Conservation (phyloP, 2,329 filamentous ascomycete species). For the Xylaria sp. region DNA sequence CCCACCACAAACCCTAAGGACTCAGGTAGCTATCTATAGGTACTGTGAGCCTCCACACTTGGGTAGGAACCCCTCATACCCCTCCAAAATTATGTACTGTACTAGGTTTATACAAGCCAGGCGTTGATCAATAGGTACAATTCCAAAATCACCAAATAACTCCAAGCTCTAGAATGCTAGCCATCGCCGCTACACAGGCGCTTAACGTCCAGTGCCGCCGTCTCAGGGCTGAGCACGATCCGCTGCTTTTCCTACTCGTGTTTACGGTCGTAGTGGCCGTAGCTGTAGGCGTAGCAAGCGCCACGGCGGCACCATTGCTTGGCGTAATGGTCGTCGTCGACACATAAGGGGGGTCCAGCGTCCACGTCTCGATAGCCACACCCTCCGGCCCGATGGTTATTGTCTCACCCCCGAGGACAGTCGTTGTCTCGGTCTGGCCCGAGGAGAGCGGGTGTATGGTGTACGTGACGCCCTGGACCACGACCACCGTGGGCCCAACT, state of each 20-base stretch:
- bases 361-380: conserved; percentile 54
- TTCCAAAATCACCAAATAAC: conserved; percentile 31
- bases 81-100: too few relatives aligned
- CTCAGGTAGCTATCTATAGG: too few relatives aligned
- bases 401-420: conserved; percentile 55
- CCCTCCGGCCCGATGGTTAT: conserved; percentile 58
- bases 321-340: conserved; percentile 49
- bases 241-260: conserved; percentile 28
- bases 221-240: conserved; percentile 23
- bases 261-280: conserved; percentile 22
- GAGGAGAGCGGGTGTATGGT: conserved; percentile 50
- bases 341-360: conserved; percentile 53
- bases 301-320: conserved; percentile 31
- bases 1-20: too few relatives aligned
- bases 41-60: too few relatives aligned
- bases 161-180: conserved; percentile 42
- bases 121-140: neutral
- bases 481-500: conserved; percentile 53
- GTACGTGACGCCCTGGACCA: conserved; percentile 58
- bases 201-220: conserved; percentile 22
- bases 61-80: too few relatives aligned
- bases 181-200: conserved; percentile 48
- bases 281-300: conserved; percentile 29
- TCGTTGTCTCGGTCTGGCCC: conserved; percentile 49
- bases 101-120: neutral